phyloP scores from a whole-genome alignment of 2,329 filamentous ascomycete genomes.

The Tricladium varicosporioides region DNA sequence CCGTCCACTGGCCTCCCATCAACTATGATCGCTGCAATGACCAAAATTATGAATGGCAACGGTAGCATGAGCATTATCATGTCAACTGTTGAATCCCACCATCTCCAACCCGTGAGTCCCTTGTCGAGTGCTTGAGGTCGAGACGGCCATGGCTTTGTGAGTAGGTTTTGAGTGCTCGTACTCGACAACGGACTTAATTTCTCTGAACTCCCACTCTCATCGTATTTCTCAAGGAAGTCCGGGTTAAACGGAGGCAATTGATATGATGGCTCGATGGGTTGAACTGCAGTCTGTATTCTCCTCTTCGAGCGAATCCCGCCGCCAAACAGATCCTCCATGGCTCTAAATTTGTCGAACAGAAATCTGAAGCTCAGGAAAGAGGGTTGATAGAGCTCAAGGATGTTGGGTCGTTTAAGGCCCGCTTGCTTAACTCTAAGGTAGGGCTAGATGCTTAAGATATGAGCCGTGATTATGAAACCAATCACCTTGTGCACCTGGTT shows the following conservation, averaged over 20 bases:
- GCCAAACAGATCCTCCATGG: slow-evolving; percentile 1
- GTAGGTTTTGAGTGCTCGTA: slow-evolving; percentile 16
- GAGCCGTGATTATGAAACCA: slow-evolving; percentile 12
- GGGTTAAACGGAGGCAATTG: not conserved
- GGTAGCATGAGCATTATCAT: slow-evolving; percentile 20
- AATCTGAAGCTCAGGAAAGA: no score
- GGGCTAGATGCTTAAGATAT: not conserved
- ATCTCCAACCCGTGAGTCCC: slow-evolving; percentile 11
- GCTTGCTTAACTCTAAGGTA: not conserved
- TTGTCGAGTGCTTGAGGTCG: slow-evolving; percentile 21
- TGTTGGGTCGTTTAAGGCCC: not conserved
- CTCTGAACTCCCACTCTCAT: slow-evolving; percentile 10
- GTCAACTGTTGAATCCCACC: slow-evolving; percentile 21
- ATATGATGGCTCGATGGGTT: not conserved
- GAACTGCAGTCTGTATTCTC: not conserved
- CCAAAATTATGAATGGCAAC: slow-evolving; percentile 22
- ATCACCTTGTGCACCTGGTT: slow-evolving; percentile 14
- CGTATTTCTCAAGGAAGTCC: slow-evolving; percentile 10
- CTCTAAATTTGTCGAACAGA: not conserved
- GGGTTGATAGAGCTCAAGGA: not conserved
- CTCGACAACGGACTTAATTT: slow-evolving; percentile 12
- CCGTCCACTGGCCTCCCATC: slow-evolving; percentile 16
- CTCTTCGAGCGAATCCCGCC: slow-evolving; percentile 6
- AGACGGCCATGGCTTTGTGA: slow-evolving; percentile 24
- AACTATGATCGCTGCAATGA: slow-evolving; percentile 17